Conservation (phyloP, 1,139 yeast species). For the Yamadazyma sp. region DNA sequence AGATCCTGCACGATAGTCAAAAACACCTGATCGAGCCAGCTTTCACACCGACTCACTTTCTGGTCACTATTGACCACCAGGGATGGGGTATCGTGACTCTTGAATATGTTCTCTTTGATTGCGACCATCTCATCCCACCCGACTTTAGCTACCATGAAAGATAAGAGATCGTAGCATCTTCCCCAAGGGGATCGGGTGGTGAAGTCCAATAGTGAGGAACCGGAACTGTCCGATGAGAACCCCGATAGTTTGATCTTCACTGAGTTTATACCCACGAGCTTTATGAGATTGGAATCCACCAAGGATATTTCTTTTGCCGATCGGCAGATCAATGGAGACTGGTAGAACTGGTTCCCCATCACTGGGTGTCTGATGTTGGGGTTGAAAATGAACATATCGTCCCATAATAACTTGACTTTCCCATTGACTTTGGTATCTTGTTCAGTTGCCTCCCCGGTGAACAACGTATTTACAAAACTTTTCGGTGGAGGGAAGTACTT, state of each 20-base stretch:
- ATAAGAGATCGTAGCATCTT: constrained; percentile 38
- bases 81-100: constrained; percentile 6
- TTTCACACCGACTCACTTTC: constrained; percentile 23
- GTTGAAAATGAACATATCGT: constrained; percentile 28
- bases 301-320: constrained; percentile 37
- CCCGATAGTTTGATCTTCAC: constrained; percentile 29
- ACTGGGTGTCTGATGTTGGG: constrained; percentile 38
- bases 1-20: constrained; percentile 40
- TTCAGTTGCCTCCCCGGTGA: neutral
- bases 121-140: constrained; percentile 42
- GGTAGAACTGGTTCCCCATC: constrained; percentile 34
- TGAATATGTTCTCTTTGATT: constrained; percentile 22
- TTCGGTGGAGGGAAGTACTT: constrained; percentile 35
- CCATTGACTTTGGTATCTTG: constrained; percentile 17
- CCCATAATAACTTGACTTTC: constrained; percentile 35
- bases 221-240: constrained; percentile 30
- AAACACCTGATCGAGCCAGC: constrained; percentile 44
- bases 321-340: constrained; percentile 36
- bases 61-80: constrained; percentile 4
- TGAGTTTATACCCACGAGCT: constrained; percentile 30
- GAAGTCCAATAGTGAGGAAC: constrained; percentile 35
- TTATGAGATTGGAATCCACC: constrained; percentile 34
- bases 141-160: constrained; percentile 35
- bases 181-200: constrained; percentile 44
- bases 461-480: constrained; percentile 8